A percentile compares a stretch with the other conserved stretches of the same genome.
Conservation (phyloP, 2,329 filamentous ascomycete species). For the Diaporthe batatas region DNA sequence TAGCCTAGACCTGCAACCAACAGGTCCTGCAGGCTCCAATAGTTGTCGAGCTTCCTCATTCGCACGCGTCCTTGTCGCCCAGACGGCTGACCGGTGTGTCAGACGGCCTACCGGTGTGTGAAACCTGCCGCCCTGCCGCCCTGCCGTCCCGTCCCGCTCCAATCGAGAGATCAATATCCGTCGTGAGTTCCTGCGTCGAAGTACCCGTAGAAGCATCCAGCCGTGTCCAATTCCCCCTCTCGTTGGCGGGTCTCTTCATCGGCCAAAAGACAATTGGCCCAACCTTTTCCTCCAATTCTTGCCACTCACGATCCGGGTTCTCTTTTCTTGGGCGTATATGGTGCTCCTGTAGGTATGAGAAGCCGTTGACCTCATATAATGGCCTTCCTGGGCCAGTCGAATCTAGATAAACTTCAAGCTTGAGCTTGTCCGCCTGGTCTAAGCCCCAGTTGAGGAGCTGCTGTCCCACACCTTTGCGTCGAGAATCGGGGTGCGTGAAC, state of each 20-base stretch:
- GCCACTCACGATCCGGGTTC: conserved; percentile 46
- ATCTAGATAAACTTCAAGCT: conserved; percentile 46
- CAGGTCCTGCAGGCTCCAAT: too few relatives aligned
- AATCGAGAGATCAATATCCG: not conserved
- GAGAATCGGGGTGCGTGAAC: conserved; percentile 47
- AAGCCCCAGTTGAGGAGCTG: conserved; percentile 47
- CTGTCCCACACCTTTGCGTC: conserved; percentile 45
- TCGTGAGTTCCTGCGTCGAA: not conserved
- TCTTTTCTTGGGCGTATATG: conserved; percentile 43
- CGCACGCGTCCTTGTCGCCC: too few relatives aligned
- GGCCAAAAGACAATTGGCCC: conserved; percentile 48
- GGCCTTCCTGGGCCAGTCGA: conserved; percentile 44
- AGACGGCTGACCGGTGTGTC: too few relatives aligned
- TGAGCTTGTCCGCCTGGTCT: conserved; percentile 45
- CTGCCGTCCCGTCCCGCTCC: not conserved
- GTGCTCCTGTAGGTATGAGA: conserved; percentile 45
- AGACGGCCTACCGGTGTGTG: not conserved
- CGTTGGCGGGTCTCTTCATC: conserved; percentile 43
- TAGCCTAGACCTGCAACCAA: too few relatives aligned
- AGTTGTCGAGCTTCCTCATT: too few relatives aligned
- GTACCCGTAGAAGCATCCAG: not conserved
- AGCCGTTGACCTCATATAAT: conserved; percentile 45
- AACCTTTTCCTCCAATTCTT: conserved; percentile 54
- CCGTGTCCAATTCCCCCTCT: conserved; percentile 16
- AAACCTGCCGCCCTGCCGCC: not conserved